Percentiles rank a stretch among this genome's conserved stretches.
phyloP scores from a whole-genome alignment of 2,329 filamentous ascomycete genomes.

The Sporothrix humicola region DNA sequence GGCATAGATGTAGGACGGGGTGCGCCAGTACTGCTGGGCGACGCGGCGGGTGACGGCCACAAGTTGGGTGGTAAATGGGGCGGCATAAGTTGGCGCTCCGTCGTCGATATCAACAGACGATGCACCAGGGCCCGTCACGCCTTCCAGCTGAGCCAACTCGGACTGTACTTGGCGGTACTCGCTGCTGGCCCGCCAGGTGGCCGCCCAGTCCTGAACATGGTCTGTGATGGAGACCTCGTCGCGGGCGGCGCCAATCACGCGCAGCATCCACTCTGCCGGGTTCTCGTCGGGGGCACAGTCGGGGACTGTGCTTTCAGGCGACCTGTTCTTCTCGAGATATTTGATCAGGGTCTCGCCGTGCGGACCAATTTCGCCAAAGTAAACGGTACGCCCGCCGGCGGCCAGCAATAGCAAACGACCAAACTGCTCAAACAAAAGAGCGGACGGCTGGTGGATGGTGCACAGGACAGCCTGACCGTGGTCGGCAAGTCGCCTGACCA shows the following conservation, averaged over 20 bases:
- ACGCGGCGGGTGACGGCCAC: conserved; percentile 66
- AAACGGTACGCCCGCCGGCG: conserved; percentile 33
- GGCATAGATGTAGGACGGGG: conserved; percentile 74
- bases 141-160: conserved; percentile 52
- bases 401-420: conserved; percentile 35
- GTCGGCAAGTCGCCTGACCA: conserved; percentile 64
- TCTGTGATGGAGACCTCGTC: conserved; percentile 67
- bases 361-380: conserved; percentile 59
- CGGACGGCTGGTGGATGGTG: conserved; percentile 38
- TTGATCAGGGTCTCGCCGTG: conserved; percentile 69
- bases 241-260: conserved; percentile 63
- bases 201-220: conserved; percentile 67
- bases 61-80: conserved; percentile 67
- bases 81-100: too few relatives aligned
- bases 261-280: conserved; percentile 81
- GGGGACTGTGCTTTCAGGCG: conserved; percentile 52
- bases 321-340: conserved; percentile 78
- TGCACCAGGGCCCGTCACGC: conserved; percentile 38
- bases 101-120: too few relatives aligned
- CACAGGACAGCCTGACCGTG: conserved; percentile 42
- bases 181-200: conserved; percentile 48
- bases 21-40: conserved; percentile 80
- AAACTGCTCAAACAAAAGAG: conserved; percentile 36
- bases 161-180: conserved; percentile 73
- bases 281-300: conserved; percentile 71